Evolutionary conservation across 345 rosid genomes (phyloP).

Genomic region (Schrenkiella parvula): DNA sequence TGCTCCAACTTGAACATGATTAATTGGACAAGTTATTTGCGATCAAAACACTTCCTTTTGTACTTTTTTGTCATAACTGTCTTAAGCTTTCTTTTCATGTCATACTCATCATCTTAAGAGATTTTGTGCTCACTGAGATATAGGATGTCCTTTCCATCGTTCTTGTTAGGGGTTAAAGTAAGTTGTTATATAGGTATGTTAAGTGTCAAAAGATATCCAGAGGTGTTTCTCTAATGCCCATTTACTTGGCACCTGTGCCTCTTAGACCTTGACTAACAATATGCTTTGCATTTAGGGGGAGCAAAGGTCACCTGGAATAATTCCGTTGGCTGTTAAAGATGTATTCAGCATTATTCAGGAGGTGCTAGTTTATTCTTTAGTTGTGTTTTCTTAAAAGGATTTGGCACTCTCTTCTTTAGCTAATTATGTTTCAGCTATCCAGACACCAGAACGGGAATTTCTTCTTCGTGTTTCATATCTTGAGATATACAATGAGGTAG

Average conservation of each 20-base stretch:
- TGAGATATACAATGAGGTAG: slow-evolving; percentile 94
- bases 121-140: background rate
- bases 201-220: background rate
- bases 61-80: background rate
- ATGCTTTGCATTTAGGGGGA: slow-evolving; percentile 61
- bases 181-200: background rate
- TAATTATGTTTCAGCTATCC: slow-evolving; percentile 40
- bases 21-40: background rate
- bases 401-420: slow-evolving; percentile 20
- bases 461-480: slow-evolving; percentile 97
- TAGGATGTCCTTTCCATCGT: background rate
- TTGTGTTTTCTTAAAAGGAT: background rate
- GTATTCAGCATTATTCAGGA: slow-evolving; percentile 95
- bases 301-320: slow-evolving; percentile 93
- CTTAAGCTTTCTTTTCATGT: background rate
- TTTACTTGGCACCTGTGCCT: background rate
- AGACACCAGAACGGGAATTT: slow-evolving; percentile 89
- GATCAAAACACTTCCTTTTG: background rate
- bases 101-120: background rate
- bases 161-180: background rate
- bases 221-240: background rate
- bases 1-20: background rate
- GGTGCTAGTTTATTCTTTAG: slow-evolving; percentile 43
- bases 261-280: slow-evolving; percentile 13
- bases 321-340: slow-evolving; percentile 91